These are phyloP conservation scores for Kwoniella heveanensis DNA, from an alignment of 768 basidiomycete genomes.

Conservation along the genomic window DNA sequence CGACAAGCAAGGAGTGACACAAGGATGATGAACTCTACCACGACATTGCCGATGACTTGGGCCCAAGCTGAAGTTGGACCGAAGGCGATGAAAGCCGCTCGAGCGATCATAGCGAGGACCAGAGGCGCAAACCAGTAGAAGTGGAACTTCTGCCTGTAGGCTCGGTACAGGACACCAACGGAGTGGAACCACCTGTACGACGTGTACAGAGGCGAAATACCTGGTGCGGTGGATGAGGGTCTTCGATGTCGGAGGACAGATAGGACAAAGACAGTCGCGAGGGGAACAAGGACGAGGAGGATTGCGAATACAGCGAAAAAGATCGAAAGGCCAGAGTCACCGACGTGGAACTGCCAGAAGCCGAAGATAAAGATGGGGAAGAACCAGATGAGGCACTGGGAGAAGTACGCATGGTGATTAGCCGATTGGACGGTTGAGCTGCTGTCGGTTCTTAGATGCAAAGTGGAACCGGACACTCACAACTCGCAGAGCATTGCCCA, in stretches of 20 bases:
- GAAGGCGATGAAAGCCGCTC: constrained; percentile 69
- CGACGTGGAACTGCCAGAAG: constrained; percentile 86
- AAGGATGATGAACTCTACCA: constrained; percentile 69
- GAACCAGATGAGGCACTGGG: constrained; percentile 66
- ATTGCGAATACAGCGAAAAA: constrained; percentile 75
- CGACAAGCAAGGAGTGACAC: constrained; percentile 61
- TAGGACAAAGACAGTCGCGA: constrained; percentile 62
- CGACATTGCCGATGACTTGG: constrained; percentile 69
- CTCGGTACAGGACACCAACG: constrained; percentile 58
- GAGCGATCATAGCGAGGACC: constrained; percentile 65
- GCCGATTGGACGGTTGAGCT: background rate
- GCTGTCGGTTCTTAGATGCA: no score
- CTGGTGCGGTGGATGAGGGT: constrained; percentile 58
- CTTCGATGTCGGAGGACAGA: constrained; percentile 61
- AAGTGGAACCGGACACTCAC: constrained; percentile 58
- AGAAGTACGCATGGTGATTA: background rate
- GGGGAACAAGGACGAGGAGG: constrained; percentile 60
- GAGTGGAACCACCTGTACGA: constrained; percentile 62
- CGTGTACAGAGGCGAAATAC: constrained; percentile 60
- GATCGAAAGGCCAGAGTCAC: constrained; percentile 81
- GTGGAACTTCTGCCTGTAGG: constrained; percentile 65
- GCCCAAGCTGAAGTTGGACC: constrained; percentile 64
- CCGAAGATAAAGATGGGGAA: constrained; percentile 75
- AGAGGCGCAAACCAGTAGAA: constrained; percentile 69
- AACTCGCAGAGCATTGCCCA: constrained; percentile 61